These are phyloP conservation scores for Oryza officinalis DNA, from an alignment of 176 grass and related monocot genomes.

Conservation along the genomic window DNA sequence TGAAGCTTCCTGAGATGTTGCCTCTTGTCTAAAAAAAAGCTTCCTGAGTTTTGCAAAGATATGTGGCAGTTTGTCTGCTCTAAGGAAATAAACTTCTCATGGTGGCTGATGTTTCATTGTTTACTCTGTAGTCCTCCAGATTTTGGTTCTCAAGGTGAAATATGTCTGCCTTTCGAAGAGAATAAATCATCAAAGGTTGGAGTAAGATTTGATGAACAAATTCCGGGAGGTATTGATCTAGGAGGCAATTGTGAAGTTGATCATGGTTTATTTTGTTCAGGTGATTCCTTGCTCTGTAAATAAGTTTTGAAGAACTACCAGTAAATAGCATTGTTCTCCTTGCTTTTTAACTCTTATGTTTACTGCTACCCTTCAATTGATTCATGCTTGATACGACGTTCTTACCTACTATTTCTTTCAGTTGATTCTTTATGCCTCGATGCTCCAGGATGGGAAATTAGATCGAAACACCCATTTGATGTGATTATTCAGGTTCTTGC, in stretches of 20 bases:
- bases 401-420: conserved; percentile 44
- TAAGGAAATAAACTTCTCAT: conserved; percentile 22
- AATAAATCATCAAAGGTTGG: conserved; percentile 91
- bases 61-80: not conserved
- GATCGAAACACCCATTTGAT: conserved; percentile 73
- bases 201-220: conserved; percentile 88
- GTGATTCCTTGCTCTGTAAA: conserved; percentile 50
- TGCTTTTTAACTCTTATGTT: conserved; percentile 4
- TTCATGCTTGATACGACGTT: conserved; percentile 21
- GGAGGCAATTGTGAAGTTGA: conserved; percentile 93
- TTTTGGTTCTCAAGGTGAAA: conserved; percentile 80
- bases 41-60: conserved; percentile 22
- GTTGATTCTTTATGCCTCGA: conserved; percentile 76
- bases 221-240: conserved; percentile 87
- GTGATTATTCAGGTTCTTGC: conserved; percentile 72
- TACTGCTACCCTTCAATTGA: conserved; percentile 27
- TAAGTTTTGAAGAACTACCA: conserved; percentile 23
- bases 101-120: conserved; percentile 24
- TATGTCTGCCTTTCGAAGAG: conserved; percentile 92
- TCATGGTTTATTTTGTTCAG: conserved; percentile 95
- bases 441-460: conserved; percentile 75
- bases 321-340: conserved; percentile 15
- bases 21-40: not conserved
- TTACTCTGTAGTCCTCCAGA: conserved; percentile 71
- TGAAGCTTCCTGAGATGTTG: not conserved